Evolutionary conservation across 345 rosid genomes (phyloP).

Genomic region (Salix viminalis): DNA sequence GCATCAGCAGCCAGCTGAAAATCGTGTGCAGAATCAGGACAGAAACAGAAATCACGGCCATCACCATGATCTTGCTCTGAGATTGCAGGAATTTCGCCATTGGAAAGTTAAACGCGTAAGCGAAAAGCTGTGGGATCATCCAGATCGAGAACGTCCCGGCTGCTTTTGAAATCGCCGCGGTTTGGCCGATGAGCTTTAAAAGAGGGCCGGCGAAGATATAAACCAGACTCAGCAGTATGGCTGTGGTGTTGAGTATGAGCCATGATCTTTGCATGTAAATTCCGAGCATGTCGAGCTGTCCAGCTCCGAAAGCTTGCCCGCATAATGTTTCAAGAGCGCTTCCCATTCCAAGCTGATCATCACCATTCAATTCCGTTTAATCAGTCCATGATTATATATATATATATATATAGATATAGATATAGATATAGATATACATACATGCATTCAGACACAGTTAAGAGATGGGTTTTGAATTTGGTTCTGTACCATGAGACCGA

Average conservation of each 20-base stretch:
- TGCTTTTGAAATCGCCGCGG: slow-evolving; percentile 49
- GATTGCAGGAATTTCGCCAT: slow-evolving; percentile 79
- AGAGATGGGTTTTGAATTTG: too few species aligned
- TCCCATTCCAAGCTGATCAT: slow-evolving; percentile 85
- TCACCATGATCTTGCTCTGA: slow-evolving; percentile 85
- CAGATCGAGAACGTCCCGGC: slow-evolving; percentile 66
- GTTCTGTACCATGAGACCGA: slow-evolving; percentile 59
- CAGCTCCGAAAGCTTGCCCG: slow-evolving; percentile 92
- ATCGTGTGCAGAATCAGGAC: slow-evolving; percentile 54
- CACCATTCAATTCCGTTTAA: neutral
- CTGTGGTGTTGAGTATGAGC: slow-evolving; percentile 66
- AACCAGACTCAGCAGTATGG: slow-evolving; percentile 45
- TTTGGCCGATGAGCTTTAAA: slow-evolving; percentile 65
- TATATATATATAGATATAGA: too few species aligned
- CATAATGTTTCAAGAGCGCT: slow-evolving; percentile 92
- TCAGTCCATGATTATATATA: neutral
- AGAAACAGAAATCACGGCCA: slow-evolving; percentile 61
- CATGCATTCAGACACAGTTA: too few species aligned
- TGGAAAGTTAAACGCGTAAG: slow-evolving; percentile 71
- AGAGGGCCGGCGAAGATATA: slow-evolving; percentile 59
- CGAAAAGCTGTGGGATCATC: slow-evolving; percentile 90
- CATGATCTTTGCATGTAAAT: slow-evolving; percentile 88
- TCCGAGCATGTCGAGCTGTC: slow-evolving; percentile 80
- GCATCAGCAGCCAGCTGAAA: slow-evolving; percentile 67
- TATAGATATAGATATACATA: too few species aligned